Percentiles rank a stretch among this genome's conserved stretches.
phyloP scores from a whole-genome alignment of 2,329 filamentous ascomycete genomes.

The Myrmaecium sp. region DNA sequence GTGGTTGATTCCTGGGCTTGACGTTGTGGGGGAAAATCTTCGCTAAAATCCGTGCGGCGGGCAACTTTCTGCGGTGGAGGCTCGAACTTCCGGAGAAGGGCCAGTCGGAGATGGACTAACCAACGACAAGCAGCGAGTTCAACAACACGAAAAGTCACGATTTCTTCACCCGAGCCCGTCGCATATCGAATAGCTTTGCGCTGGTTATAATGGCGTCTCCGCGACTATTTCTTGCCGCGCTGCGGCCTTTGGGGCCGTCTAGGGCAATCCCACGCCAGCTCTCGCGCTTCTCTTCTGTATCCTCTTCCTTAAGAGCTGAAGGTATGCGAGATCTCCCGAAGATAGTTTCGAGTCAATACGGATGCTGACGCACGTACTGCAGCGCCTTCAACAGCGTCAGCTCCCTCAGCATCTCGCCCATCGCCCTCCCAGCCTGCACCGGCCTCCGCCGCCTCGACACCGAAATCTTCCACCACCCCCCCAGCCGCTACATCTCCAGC shows the following conservation, averaged over 20 bases:
- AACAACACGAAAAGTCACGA: too few species aligned
- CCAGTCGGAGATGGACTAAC: too few species aligned
- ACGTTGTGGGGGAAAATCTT: too few species aligned
- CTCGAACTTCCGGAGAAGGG: too few species aligned
- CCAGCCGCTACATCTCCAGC: conserved; percentile 12
- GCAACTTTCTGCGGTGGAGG: too few species aligned
- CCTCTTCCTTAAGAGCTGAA: conserved; percentile 1
- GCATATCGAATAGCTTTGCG: too few species aligned
- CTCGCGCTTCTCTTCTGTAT: conserved; percentile 24
- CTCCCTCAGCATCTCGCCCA: conserved; percentile 16
- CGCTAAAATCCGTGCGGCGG: too few species aligned
- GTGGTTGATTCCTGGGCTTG: too few species aligned
- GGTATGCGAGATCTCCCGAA: conserved; percentile 7
- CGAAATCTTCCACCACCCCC: conserved; percentile 17
- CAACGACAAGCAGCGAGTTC: too few species aligned
- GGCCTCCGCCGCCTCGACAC: conserved; percentile 15
- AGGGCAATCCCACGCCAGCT: conserved; percentile 20
- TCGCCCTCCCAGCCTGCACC: conserved; percentile 17
- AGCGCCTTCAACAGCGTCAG: conserved; percentile 10
- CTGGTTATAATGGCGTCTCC: conserved; percentile 23
- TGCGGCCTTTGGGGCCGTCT: conserved; percentile 23
- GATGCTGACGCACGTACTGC: neutral
- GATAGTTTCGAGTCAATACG: conserved; percentile 10
- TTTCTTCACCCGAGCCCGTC: too few species aligned
- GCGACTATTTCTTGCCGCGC: conserved; percentile 20